Percentiles rank a stretch among this genome's conserved stretches.
Conservation (phyloP, 805 yeast genomes). For the Zygosaccharomyces siamensis region DNA sequence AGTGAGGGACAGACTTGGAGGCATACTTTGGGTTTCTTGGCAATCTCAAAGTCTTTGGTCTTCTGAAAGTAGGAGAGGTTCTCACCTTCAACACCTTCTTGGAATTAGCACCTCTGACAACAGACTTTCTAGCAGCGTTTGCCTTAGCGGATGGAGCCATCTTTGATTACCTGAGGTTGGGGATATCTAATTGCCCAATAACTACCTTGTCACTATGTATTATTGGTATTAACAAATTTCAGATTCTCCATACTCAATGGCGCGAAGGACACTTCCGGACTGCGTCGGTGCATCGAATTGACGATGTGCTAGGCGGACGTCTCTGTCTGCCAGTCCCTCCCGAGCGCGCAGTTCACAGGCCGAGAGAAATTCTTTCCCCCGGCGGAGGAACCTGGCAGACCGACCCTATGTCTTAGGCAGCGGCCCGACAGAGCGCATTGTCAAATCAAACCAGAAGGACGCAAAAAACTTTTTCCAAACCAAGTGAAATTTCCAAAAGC, state of each 20-base stretch:
- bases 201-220: not conserved
- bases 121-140: slow-evolving; percentile 97
- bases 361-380: not conserved
- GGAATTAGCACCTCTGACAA: slow-evolving; percentile 92
- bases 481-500: no score
- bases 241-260: slow-evolving; percentile 3
- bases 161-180: slow-evolving; percentile 20
- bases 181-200: not conserved
- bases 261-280: slow-evolving; percentile 1
- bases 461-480: no score
- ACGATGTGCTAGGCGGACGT: not conserved
- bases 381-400: not conserved
- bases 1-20: slow-evolving; percentile 94
- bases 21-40: slow-evolving; percentile 95
- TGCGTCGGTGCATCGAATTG: slow-evolving; percentile 1
- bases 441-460: no score
- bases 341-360: not conserved
- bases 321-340: not conserved
- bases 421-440: no score
- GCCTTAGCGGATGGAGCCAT: slow-evolving; percentile 70
- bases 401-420: no score
- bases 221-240: slow-evolving; percentile 5
- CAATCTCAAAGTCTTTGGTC: slow-evolving; percentile 94
- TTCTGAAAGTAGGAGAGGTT: slow-evolving; percentile 91
- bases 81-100: slow-evolving; percentile 89